Evolutionary conservation across 768 basidiomycete species (phyloP), one percentile per base, ranked within the genome.

Genomic region (Hygrocybe punicea): DNA sequence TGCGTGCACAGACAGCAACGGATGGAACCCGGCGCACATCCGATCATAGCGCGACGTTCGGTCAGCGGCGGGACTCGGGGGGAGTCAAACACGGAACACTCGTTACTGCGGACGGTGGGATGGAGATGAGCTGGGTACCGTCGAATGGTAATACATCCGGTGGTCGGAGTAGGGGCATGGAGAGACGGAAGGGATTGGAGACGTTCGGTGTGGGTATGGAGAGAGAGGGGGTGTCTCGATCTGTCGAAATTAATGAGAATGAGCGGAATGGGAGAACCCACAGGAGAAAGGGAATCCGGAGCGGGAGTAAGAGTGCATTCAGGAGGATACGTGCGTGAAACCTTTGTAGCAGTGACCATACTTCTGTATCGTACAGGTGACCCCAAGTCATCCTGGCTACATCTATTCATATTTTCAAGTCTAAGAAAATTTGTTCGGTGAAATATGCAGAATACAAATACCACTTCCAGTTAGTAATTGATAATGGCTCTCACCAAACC

Each of bases 231-330:
- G 77, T 76, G 48, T 82, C 81, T 39, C 69, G 73, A 9, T 74
- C 59, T 23, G 62, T 71, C 23, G 79, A 77, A 57, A 69, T 86
- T 64, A 80, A 75, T 35, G 89, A 88, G 60, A 80, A 79, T 58
- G 89, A 91, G 51, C 76, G 86, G 63, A 81, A 79, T 40, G 95
- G 96, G n/a, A 78, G 96, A 71, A 86, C 81, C 34, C 80, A 89
- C 36, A 80, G 91, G 64, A 76, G 95, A 69, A 83, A 84, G 65
- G 89, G 85, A 8, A 79, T 88, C 51, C 80, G 96, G 51, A 97
- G 93, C 67, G 96, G 94, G 29, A 93, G 91, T 69, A 93, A 85
- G 76, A 98, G 95, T 71, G 83, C 81, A 2, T 91, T 93, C 69
- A 44, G 48, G 49, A 33, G 50, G 47, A 49, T 39, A n/a, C n/a